These are phyloP conservation scores for Cladosporium cucumerinum DNA, from an alignment of 2,329 filamentous ascomycete genomes.

Conservation along the genomic window DNA sequence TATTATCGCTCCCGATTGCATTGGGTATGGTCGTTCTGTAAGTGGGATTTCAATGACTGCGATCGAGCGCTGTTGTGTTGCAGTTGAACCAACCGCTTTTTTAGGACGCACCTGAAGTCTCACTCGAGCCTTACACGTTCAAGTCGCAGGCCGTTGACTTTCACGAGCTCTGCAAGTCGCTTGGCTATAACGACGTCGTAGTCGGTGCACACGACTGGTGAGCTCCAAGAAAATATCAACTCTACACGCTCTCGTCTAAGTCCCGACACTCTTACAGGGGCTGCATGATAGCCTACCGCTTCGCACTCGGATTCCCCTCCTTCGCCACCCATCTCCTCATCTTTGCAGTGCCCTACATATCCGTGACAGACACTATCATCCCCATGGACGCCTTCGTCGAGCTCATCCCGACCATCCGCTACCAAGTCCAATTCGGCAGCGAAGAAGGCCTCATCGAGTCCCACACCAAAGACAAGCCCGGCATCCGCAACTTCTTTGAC, in stretches of 20 bases:
- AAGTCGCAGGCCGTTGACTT: slow-evolving; percentile 75
- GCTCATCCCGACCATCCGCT: slow-evolving; percentile 66
- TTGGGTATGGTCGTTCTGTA: slow-evolving; percentile 69
- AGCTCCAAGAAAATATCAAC: slow-evolving; percentile 37
- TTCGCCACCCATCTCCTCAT: slow-evolving; percentile 73
- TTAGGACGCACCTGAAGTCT: slow-evolving; percentile 43
- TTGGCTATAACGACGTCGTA: slow-evolving; percentile 52
- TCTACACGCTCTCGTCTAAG: neutral
- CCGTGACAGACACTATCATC: neutral
- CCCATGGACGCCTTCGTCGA: neutral
- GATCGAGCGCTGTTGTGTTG: neutral
- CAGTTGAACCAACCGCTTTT: neutral
- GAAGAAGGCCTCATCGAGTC: slow-evolving; percentile 49
- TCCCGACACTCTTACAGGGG: neutral
- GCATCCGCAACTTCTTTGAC: slow-evolving; percentile 67
- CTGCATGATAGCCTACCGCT: slow-evolving; percentile 67
- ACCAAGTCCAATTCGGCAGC: slow-evolving; percentile 73
- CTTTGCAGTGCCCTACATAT: slow-evolving; percentile 70
- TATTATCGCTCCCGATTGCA: slow-evolving; percentile 79
- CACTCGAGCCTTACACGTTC: slow-evolving; percentile 60
- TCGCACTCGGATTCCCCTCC: slow-evolving; percentile 68
- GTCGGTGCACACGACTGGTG: slow-evolving; percentile 94
- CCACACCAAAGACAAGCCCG: slow-evolving; percentile 46
- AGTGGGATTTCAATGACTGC: neutral
- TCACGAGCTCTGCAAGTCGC: slow-evolving; percentile 62